Percentiles rank a stretch among this genome's conserved stretches.
phyloP scores from a whole-genome alignment of 164 flowering plant species.

The Macadamia tetraphylla region DNA sequence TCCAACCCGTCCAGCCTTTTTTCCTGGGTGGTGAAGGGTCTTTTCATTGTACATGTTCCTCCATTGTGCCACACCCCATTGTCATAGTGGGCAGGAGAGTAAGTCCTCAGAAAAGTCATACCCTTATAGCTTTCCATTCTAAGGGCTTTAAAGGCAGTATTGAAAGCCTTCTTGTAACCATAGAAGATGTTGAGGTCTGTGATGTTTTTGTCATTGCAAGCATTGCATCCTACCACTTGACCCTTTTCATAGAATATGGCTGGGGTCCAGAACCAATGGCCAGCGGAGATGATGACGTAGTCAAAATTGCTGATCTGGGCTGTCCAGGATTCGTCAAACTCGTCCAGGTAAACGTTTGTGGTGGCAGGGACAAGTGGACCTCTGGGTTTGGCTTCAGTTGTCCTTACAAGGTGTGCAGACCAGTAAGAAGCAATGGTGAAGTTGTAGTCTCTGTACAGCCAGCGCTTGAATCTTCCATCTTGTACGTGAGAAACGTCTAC shows the following conservation, averaged over 20 bases:
- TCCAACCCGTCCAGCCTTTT: slow-evolving; percentile 25
- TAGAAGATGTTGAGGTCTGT: slow-evolving; percentile 5
- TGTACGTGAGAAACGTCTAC: background rate
- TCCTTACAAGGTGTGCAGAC: background rate
- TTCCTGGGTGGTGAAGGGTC: slow-evolving; percentile 42
- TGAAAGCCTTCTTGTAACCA: background rate
- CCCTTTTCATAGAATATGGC: slow-evolving; percentile 27
- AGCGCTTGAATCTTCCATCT: background rate
- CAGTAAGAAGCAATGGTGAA: background rate
- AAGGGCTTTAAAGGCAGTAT: background rate
- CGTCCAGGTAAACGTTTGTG: slow-evolving; percentile 36
- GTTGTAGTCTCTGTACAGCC: background rate
- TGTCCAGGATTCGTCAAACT: slow-evolving; percentile 38
- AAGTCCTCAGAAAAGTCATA: background rate
- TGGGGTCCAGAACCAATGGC: slow-evolving; percentile 52
- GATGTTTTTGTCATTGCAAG: slow-evolving; percentile 35
- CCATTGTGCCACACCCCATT: slow-evolving; percentile 38
- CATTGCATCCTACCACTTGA: slow-evolving; percentile 33
- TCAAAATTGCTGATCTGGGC: slow-evolving; percentile 23
- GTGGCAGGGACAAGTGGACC: slow-evolving; percentile 15
- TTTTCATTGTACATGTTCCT: slow-evolving; percentile 40
- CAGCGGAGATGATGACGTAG: slow-evolving; percentile 41
- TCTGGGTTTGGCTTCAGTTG: slow-evolving; percentile 13
- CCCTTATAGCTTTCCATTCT: background rate
- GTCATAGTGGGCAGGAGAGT: slow-evolving; percentile 9